These are phyloP conservation scores for Pezicula neosporulosa DNA, from an alignment of 2,329 filamentous ascomycete species.

Conservation along the genomic window DNA sequence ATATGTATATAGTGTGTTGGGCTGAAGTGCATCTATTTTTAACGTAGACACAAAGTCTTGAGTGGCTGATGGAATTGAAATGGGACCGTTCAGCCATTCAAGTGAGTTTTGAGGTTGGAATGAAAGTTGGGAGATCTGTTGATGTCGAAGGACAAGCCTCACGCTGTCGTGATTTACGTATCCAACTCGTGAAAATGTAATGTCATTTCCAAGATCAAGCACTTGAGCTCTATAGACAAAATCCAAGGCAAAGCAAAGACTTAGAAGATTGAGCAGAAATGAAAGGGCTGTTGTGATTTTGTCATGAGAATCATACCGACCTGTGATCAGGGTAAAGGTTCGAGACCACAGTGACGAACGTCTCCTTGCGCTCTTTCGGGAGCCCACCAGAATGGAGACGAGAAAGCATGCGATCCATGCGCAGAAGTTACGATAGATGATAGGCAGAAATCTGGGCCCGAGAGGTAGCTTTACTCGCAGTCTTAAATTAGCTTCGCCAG, in stretches of 20 bases:
- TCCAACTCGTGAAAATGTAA: not conserved
- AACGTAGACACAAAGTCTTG: not conserved
- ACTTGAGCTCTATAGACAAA: not conserved
- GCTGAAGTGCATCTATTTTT: not conserved
- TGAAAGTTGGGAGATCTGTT: not conserved
- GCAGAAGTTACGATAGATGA: not conserved
- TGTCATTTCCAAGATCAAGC: not conserved
- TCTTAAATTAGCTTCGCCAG: too few species aligned
- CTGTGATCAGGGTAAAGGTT: not conserved
- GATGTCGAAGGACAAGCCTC: not conserved
- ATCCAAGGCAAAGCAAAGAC: not conserved
- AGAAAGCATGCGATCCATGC: not conserved
- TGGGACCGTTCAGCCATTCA: not conserved
- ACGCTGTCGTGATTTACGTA: not conserved
- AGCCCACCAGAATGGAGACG: not conserved
- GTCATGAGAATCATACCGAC: not conserved
- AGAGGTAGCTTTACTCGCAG: not conserved
- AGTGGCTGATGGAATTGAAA: not conserved
- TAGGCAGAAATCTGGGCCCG: not conserved
- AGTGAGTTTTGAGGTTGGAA: not conserved
- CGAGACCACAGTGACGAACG: not conserved
- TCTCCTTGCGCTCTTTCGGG: not conserved
- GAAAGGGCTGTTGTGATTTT: not conserved
- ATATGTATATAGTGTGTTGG: not conserved
- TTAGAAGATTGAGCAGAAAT: not conserved